These are phyloP conservation scores for Globisporangium emineosum DNA, from an alignment of 352 stramenopile genomes.

Conservation along the genomic window DNA sequence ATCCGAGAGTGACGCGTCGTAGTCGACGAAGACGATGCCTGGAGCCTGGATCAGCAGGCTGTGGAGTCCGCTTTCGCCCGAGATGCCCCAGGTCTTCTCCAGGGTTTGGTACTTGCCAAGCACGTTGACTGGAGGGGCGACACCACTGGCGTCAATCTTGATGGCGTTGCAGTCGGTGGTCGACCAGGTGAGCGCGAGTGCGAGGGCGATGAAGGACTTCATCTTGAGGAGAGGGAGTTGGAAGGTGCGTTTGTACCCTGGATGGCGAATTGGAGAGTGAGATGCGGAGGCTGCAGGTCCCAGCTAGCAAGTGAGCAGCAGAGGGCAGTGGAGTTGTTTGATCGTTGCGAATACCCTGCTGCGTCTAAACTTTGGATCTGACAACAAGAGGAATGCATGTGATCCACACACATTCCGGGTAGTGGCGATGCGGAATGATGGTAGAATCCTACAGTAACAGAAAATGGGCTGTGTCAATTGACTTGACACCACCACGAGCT, in stretches of 20 bases:
- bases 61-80: not conserved
- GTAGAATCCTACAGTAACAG: too few species aligned
- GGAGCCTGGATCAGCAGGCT: slow-evolving; percentile 1
- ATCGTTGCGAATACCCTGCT: not conserved
- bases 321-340: not conserved
- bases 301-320: too few species aligned
- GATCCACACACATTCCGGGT: not conserved
- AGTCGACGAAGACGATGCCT: slow-evolving; percentile 4
- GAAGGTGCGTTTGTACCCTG: not conserved
- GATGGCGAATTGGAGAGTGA: not conserved
- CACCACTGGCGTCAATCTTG: not conserved
- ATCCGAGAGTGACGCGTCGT: not conserved
- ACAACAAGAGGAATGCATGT: not conserved
- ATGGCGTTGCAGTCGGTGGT: not conserved
- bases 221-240: not conserved
- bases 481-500: not conserved
- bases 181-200: not conserved
- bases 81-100: slow-evolving; percentile 4
- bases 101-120: not conserved
- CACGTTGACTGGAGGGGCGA: not conserved
- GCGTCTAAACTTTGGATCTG: not conserved
- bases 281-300: not conserved
- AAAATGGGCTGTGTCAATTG: not conserved
- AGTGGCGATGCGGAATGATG: not conserved
- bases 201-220: not conserved